These are phyloP conservation scores for Kokia cookei DNA, from an alignment of 441 rosid genomes.

Conservation along the genomic window DNA sequence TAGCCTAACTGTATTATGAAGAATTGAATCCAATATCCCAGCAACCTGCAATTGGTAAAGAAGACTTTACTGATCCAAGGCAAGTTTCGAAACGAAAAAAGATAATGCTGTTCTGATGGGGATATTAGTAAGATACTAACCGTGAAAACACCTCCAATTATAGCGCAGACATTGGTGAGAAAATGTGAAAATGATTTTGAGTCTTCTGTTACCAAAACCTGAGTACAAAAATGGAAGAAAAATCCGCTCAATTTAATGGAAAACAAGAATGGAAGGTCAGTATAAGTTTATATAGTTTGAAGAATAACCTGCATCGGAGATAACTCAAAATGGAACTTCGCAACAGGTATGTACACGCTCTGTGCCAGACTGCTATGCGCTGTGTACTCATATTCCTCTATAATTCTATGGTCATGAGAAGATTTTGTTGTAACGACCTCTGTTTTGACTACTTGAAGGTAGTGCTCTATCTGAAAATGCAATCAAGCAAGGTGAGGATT, in stretches of 20 bases:
- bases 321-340: slow-evolving; percentile 93
- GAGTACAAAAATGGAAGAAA: slow-evolving; percentile 13
- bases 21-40: slow-evolving; percentile 84
- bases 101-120: background rate
- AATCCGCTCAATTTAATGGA: background rate
- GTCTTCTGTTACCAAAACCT: slow-evolving; percentile 83
- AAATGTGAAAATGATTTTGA: slow-evolving; percentile 88
- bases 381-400: slow-evolving; percentile 90
- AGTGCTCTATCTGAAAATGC: slow-evolving; percentile 84
- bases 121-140: slow-evolving; percentile 37
- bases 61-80: background rate
- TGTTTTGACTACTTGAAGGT: slow-evolving; percentile 93
- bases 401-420: slow-evolving; percentile 34
- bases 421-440: slow-evolving; percentile 58
- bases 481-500: background rate
- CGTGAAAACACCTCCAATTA: slow-evolving; percentile 96
- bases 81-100: background rate
- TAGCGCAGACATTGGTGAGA: slow-evolving; percentile 93
- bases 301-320: slow-evolving; percentile 96
- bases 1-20: slow-evolving; percentile 76
- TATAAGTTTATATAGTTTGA: slow-evolving; percentile 8
- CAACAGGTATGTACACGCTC: slow-evolving; percentile 65
- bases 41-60: slow-evolving; percentile 66
- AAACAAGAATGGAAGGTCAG: background rate
- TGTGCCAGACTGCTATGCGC: slow-evolving; percentile 95